These are phyloP conservation scores for Colletotrichum ledebouriae DNA, from an alignment of 2,329 filamentous ascomycete genomes.

Conservation along the genomic window DNA sequence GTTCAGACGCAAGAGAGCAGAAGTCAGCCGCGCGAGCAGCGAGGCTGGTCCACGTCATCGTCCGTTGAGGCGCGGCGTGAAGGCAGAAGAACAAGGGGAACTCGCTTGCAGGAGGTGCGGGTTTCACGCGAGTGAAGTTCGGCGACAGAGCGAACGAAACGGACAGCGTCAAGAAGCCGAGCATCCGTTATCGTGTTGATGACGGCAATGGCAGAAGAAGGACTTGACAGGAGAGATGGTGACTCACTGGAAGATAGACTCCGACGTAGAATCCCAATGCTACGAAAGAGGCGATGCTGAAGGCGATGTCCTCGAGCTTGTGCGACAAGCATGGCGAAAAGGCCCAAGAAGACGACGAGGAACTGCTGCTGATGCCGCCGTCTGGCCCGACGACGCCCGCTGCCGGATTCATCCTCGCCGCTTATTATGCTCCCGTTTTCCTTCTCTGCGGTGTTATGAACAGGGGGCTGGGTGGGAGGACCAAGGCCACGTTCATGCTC, in stretches of 20 bases:
- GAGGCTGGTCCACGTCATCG: conserved; percentile 27
- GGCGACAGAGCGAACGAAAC: conserved; percentile 29
- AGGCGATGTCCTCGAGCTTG: not conserved
- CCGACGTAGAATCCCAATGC: conserved; percentile 29
- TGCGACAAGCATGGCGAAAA: not conserved
- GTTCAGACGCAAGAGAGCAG: conserved; percentile 21
- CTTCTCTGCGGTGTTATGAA: not conserved
- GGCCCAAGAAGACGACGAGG: conserved; percentile 2
- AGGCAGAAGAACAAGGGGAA: conserved; percentile 4
- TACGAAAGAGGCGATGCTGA: conserved; percentile 10
- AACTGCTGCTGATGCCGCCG: not conserved
- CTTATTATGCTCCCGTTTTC: not conserved
- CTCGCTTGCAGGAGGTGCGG: conserved; percentile 50
- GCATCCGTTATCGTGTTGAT: not conserved
- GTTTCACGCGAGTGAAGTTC: conserved; percentile 47
- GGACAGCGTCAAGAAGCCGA: conserved; percentile 14
- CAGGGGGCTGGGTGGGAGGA: conserved; percentile 12
- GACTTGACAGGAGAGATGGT: not conserved
- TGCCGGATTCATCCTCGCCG: conserved; percentile 13
- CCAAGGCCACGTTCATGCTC: conserved; percentile 34
- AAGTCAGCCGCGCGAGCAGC: conserved; percentile 1
- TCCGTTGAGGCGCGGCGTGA: not conserved
- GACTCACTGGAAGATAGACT: conserved; percentile 38
- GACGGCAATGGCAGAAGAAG: not conserved
- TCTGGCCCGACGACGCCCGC: not conserved